Evolutionary conservation across 768 basidiomycete species (phyloP), one percentile per base, ranked within the genome.

Genomic region (Hygrocybe coccinea): DNA sequence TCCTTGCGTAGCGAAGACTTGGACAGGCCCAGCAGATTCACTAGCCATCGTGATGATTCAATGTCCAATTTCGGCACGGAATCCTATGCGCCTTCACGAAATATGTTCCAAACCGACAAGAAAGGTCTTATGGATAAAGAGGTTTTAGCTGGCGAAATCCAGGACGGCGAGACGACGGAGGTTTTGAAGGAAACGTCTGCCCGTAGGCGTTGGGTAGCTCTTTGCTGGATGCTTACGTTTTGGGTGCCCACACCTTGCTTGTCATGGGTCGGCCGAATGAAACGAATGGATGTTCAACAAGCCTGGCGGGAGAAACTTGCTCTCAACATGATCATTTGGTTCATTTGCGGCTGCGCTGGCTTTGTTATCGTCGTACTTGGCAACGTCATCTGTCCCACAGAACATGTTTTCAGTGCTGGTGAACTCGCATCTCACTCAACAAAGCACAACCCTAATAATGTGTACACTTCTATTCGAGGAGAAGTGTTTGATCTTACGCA

Each of bases 281-380:
- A 97, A 74, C 87, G 95, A 6, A 69, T 87, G 59, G 97, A 99
- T 64, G 79, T 99, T 21, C 83, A 89, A 22, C 93, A 97, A 69
- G 97, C 97, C 1, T 99, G 97, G 97, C 77, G 95, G 56, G 97
- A 98, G 72, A 98, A 99, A 71, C 77, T 97, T 1, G 91, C 92
- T 2, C 81, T 97, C 65, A 97, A 98, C 70, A 71, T 99, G 56
- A 76, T 99, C 71, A 98, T 99, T 63, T 97, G 95, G 95, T 84
- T 97, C 65, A 76, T 90, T 29, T 97, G 94, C 59, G 87, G 70
- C n/a, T 84, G 83, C 62, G 86, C 92, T 1, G 79, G 94, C 46
- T 98, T 99, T 69, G 89, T 99, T 64, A 95, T 98, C 64, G 91
- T 91, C 9, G 70, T 95, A 22, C 77, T 98, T 25, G 92, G 91